Percentiles rank a stretch among this genome's conserved stretches.
phyloP scores from a whole-genome alignment of 257 asterid species.

The Lycium barbarum region DNA sequence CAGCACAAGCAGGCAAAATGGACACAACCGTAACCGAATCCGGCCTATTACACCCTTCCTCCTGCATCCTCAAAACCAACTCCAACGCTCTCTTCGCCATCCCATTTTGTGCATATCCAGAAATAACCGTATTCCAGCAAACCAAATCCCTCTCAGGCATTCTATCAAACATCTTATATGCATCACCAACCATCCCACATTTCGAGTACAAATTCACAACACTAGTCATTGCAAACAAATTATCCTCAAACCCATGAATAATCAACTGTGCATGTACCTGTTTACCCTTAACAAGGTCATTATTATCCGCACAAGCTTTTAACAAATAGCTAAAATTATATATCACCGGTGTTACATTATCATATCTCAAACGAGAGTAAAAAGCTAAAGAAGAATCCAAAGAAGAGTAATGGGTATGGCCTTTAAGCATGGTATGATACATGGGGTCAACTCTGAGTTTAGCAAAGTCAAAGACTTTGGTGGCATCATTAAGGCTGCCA shows the following conservation, averaged over 20 bases:
- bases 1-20: slow-evolving; percentile 73
- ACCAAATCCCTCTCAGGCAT: slow-evolving; percentile 85
- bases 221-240: slow-evolving; percentile 67
- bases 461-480: slow-evolving; percentile 69
- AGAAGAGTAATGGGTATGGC: slow-evolving; percentile 52
- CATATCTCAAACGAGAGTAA: slow-evolving; percentile 64
- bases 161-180: slow-evolving; percentile 82
- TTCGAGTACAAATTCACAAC: slow-evolving; percentile 74
- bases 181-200: slow-evolving; percentile 66
- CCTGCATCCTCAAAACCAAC: slow-evolving; percentile 65
- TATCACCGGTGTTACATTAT: slow-evolving; percentile 62
- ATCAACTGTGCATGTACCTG: slow-evolving; percentile 80
- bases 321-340: slow-evolving; percentile 66
- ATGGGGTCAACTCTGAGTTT: slow-evolving; percentile 67
- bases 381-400: slow-evolving; percentile 56
- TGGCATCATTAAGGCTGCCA: slow-evolving; percentile 73
- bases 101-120: slow-evolving; percentile 79
- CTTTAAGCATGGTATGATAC: slow-evolving; percentile 81
- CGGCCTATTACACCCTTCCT: slow-evolving; percentile 54
- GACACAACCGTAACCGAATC: slow-evolving; percentile 80
- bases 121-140: slow-evolving; percentile 83
- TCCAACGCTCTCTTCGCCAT: slow-evolving; percentile 63
- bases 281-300: slow-evolving; percentile 62
- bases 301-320: slow-evolving; percentile 70
- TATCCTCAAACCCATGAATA: slow-evolving; percentile 57